Base-by-base conservation (phyloP, 1,284 basidiomycete genomes). In the Inonotus hispidus region DNA sequence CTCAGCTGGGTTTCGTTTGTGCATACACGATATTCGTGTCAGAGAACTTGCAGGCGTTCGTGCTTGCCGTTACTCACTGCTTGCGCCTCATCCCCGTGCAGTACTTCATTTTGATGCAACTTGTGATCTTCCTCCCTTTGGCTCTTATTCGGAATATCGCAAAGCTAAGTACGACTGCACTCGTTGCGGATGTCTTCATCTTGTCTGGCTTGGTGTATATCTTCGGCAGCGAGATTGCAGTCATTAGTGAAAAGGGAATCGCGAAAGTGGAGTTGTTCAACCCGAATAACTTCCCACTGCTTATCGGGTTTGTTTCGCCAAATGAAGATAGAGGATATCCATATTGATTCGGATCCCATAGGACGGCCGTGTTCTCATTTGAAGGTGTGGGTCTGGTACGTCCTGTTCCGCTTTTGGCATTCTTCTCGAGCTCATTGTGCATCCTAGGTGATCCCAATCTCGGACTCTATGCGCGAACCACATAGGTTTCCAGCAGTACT, bases 21-120 rank as follows among this genome's bases (percentile, higher is more conserved):
- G 95, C 94, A 5, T 98, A 98, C 75, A 94, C 89, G 16, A 98
- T 98, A 71, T 99, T 98, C 74, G 94, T 98, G 29, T 91, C 95
- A 1, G 85, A 97, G 74, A 97, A 95, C 71, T 81, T 98, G 21
- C 88, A 88, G 71, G 84, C 95, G 55, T 95, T 99, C 73, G 82
- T 96, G 46, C 75, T 91, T 62, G 93, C 91, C 14, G 82, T 96
- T 37, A 91, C 93, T 3, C 77, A 94, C 61, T 97, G 95, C 76
- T 70, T 80, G 39, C 85, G 79, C 47, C 74, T 82, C 35, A 77
- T 95, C 60, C 82, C 90, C 0, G 85, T 93, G 45, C 81, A 83
- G 65, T 88, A 84, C 69, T 86, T 98, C 69, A 98, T 99, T 68
- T 71, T 93, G 52, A 77, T 88, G 14, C 93, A 99, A 73, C 76